Evolutionary conservation across 148 eudicot genomes (phyloP), one percentile per base, ranked within the genome.

Genomic region (Fallopia convolvulus): DNA sequence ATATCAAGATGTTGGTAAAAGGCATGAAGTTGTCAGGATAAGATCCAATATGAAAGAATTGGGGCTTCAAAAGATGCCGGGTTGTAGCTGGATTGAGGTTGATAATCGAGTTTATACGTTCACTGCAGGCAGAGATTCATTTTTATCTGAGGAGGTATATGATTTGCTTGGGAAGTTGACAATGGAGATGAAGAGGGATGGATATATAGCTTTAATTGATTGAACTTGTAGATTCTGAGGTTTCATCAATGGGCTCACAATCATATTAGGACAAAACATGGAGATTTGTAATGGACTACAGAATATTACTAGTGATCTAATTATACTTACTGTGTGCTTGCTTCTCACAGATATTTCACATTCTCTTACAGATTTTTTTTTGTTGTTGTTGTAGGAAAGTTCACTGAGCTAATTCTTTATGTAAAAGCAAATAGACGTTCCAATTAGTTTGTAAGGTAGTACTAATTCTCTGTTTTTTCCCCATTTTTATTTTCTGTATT

Each of bases 31-130:
- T 72, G 61, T 18, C 0, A 74, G 78, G 47, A 71, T 80, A 58
- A 83, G 87, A 52, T 65, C 80, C 49, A 53, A 83, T 44, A 84
- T 87, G 82, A 87, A 83, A 74, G 82, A 81, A 12, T 79, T 76
- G 71, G 50, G 47, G 48, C 26, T 84, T 46, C 26, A 70, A 18
- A 71, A 79, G 75, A 76, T 71, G 18, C 76, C 81, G 11, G 89
- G 89, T 41, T 79, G 74, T 53, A 84, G 89, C 71, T 76, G 76
- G 78, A 79, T 86, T 74, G 89, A 86, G 72, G 77, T 80, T 61
- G 76, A 75, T 14, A 78, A 81, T 73, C 82, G 18, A 41, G 74
- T 84, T 23, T 77, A 84, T 75, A 72, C 77, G 4, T 86, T 86
- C 76, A 68, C 79, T 50, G 87, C 74, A 23, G 85, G 85, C 61